phyloP scores from a whole-genome alignment of 139 green algal species.

The Coccomyxa sp. region DNA sequence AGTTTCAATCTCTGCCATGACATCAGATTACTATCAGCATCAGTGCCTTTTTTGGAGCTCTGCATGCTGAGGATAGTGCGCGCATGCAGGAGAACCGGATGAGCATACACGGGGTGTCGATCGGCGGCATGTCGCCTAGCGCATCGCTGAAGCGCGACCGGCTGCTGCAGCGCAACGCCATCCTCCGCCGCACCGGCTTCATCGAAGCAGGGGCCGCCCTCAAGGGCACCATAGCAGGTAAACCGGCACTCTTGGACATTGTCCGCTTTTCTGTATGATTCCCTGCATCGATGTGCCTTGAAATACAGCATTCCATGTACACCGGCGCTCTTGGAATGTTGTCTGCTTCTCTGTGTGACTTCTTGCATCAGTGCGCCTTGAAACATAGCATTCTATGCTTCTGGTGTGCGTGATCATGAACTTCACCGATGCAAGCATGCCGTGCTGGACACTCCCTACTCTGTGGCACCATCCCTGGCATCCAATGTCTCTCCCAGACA shows the following conservation, averaged over 20 bases:
- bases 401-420: too few relatives aligned
- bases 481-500: not conserved
- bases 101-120: not conserved
- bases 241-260: not conserved
- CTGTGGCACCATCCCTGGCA: too few relatives aligned
- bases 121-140: slow-evolving; percentile 21
- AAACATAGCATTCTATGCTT: too few relatives aligned
- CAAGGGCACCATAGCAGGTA: not conserved
- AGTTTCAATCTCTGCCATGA: not conserved
- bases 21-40: not conserved
- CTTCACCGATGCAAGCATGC: too few relatives aligned
- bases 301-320: not conserved
- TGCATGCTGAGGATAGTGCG: too few relatives aligned
- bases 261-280: not conserved
- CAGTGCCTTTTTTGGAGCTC: not conserved
- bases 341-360: too few relatives aligned
- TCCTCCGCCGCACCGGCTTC: slow-evolving; percentile 50
- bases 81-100: not conserved
- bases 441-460: too few relatives aligned
- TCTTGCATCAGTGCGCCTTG: too few relatives aligned
- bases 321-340: not conserved
- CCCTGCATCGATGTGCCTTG: not conserved
- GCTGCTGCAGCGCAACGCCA: slow-evolving; percentile 45
- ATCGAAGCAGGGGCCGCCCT: slow-evolving; percentile 24
- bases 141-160: slow-evolving; percentile 35